Percentiles rank a stretch among this genome's conserved stretches.
These are phyloP conservation scores for Phytophthora constricta DNA, from an alignment of 352 stramenopile species.

Conservation along the genomic window DNA sequence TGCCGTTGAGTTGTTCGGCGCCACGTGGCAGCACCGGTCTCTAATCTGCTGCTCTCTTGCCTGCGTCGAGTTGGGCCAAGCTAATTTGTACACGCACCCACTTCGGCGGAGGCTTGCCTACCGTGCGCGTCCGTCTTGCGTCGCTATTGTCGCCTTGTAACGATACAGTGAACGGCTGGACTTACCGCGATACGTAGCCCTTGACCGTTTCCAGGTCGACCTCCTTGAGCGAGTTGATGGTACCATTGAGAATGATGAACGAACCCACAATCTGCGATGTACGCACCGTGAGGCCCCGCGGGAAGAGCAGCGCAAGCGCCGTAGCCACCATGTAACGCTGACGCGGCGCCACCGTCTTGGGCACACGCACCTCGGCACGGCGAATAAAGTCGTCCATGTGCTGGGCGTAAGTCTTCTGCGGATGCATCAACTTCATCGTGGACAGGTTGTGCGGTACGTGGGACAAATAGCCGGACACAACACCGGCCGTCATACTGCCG, in stretches of 20 bases:
- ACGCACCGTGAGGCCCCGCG: slow-evolving; percentile 88
- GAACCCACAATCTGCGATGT: slow-evolving; percentile 93
- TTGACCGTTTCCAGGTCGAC: slow-evolving; percentile 66
- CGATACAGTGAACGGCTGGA: slow-evolving; percentile 1
- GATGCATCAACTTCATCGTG: slow-evolving; percentile 96
- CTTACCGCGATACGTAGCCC: slow-evolving; percentile 47
- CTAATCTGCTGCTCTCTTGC: slow-evolving; percentile 22
- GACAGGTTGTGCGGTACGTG: slow-evolving; percentile 96
- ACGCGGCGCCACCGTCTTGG: slow-evolving; percentile 72
- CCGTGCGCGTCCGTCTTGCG: slow-evolving; percentile 17
- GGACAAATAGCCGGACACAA: slow-evolving; percentile 93
- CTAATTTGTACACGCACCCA: slow-evolving; percentile 31
- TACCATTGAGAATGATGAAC: slow-evolving; percentile 95
- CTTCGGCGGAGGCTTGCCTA: slow-evolving; percentile 21
- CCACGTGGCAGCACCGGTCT: slow-evolving; percentile 25
- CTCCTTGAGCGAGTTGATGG: slow-evolving; percentile 91
- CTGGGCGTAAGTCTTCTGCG: slow-evolving; percentile 82
- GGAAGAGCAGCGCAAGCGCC: slow-evolving; percentile 85
- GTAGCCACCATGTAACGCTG: slow-evolving; percentile 73
- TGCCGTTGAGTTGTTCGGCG: slow-evolving; percentile 24
- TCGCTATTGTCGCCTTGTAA: slow-evolving; percentile 34
- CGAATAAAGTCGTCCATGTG: slow-evolving; percentile 89
- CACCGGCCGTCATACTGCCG: slow-evolving; percentile 88
- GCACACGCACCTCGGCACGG: slow-evolving; percentile 84
- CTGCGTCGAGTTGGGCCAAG: slow-evolving; percentile 33